Conservation (phyloP, 768 basidiomycete genomes). For the Rhodotorula graminis region DNA sequence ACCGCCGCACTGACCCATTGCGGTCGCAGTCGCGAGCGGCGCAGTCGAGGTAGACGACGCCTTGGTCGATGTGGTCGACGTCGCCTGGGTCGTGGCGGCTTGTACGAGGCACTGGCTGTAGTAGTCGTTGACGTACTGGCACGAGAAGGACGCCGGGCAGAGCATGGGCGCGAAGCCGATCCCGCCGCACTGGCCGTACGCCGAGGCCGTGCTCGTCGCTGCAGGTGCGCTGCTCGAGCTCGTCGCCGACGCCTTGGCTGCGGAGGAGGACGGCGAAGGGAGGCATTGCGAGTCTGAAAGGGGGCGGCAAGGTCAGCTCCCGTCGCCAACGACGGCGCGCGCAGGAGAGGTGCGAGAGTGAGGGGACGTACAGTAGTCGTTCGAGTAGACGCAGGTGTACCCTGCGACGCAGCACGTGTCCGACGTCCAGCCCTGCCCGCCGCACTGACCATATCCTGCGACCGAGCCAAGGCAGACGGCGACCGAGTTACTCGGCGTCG, state of each 20-base stretch:
- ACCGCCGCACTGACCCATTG: too few species aligned
- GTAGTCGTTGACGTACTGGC: background rate
- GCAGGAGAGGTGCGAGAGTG: too few species aligned
- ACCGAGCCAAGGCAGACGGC: background rate
- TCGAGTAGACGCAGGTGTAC: background rate
- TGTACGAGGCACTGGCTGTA: background rate
- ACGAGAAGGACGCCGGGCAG: background rate
- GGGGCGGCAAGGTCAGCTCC: background rate
- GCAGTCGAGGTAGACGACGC: background rate
- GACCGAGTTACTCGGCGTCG: background rate
- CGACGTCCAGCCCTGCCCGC: background rate
- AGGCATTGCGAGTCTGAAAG: background rate
- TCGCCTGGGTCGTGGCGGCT: too few species aligned
- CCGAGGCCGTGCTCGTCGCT: background rate
- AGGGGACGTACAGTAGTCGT: slow-evolving; percentile 2
- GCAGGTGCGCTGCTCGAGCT: background rate
- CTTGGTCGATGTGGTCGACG: background rate
- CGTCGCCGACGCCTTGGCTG: background rate
- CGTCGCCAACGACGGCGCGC: background rate
- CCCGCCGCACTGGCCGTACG: slow-evolving; percentile 7
- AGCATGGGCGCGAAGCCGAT: background rate
- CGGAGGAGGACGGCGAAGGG: background rate
- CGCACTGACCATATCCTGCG: background rate
- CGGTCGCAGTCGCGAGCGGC: background rate
- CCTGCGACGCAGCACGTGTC: slow-evolving; percentile 9